These are phyloP conservation scores for Pelargonium cotyledonis DNA, from an alignment of 441 rosid genomes.

Conservation along the genomic window DNA sequence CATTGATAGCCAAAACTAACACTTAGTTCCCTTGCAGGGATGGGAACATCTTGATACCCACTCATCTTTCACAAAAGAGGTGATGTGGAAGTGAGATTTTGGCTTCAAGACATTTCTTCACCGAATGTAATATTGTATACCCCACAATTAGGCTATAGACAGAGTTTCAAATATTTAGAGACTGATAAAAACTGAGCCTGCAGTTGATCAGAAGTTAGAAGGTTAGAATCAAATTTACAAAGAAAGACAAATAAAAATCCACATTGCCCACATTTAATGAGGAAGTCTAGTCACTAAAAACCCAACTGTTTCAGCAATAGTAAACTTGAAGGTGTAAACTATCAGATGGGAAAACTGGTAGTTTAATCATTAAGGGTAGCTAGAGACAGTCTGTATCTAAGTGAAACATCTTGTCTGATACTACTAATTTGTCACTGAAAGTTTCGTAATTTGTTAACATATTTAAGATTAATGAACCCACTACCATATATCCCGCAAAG, in stretches of 20 bases:
- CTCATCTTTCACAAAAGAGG: not conserved
- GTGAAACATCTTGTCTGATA: no score
- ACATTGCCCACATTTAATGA: not conserved
- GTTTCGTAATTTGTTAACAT: no score
- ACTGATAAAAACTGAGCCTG: conserved; percentile 1
- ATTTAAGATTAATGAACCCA: no score
- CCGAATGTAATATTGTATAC: not conserved
- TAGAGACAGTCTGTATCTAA: no score
- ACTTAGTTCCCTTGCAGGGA: conserved; percentile 57
- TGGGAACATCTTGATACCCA: not conserved
- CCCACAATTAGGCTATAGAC: not conserved
- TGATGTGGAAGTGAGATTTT: not conserved
- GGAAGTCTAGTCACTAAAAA: no score
- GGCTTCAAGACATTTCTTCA: conserved; percentile 1
- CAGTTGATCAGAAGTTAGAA: not conserved
- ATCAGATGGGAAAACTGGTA: no score
- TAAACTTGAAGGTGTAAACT: no score
- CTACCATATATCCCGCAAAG: no score
- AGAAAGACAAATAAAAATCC: not conserved
- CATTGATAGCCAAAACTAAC: conserved; percentile 90
- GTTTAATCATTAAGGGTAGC: no score
- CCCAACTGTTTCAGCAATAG: not conserved
- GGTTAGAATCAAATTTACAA: not conserved
- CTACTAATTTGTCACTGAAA: no score
- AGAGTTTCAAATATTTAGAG: conserved; percentile 1